phyloP scores from a whole-genome alignment of 352 stramenopile species.

The Globisporangium nagaii region DNA sequence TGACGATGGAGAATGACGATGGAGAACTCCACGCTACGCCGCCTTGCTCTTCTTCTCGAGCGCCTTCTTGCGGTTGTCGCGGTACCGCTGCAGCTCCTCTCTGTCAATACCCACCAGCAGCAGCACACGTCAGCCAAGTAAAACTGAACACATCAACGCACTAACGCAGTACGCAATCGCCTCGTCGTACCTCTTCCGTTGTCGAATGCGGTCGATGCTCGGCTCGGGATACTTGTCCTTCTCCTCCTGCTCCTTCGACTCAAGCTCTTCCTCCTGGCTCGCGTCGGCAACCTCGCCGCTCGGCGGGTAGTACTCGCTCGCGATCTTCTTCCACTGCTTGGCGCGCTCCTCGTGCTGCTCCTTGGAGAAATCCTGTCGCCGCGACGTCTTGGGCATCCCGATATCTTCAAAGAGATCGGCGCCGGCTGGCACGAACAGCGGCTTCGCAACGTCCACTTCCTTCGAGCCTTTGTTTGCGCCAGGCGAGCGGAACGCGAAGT shows the following conservation, averaged over 20 bases:
- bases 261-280: conserved; percentile 16
- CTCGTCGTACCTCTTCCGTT: conserved; percentile 49
- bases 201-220: conserved; percentile 60
- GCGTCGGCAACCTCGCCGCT: conserved; percentile 31
- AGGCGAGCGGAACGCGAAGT: conserved; percentile 46
- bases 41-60: conserved; percentile 47
- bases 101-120: conserved; percentile 11
- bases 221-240: conserved; percentile 52
- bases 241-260: conserved; percentile 22
- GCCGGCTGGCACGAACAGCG: conserved; percentile 66
- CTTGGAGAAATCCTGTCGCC: conserved; percentile 39
- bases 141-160: background rate
- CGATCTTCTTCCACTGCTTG: conserved; percentile 61
- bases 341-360: conserved; percentile 60
- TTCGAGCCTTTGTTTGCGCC: conserved; percentile 41
- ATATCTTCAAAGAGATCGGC: conserved; percentile 76
- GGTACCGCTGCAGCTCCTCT: conserved; percentile 66
- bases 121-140: background rate
- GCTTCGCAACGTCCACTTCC: conserved; percentile 60
- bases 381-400: conserved; percentile 49
- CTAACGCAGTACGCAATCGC: background rate
- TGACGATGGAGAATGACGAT: too few species aligned
- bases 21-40: too few species aligned
- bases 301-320: conserved; percentile 55
- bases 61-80: conserved; percentile 46